Conservation (phyloP, 345 rosid genomes). For the Eutrema japonicum region DNA sequence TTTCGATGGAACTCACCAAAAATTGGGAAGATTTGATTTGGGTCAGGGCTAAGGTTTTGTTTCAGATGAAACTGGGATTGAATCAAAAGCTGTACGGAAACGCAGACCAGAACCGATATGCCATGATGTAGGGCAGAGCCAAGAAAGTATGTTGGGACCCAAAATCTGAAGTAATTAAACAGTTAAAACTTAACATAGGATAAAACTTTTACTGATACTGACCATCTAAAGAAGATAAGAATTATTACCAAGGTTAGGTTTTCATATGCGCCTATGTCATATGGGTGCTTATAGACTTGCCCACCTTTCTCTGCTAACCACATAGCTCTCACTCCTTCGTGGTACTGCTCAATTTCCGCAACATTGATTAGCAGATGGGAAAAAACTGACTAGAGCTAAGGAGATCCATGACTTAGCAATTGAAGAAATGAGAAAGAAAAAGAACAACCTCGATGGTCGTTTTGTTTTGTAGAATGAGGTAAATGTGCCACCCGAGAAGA, state of each 20-base stretch:
- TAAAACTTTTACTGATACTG: neutral
- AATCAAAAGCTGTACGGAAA: conserved; percentile 68
- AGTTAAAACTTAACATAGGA: conserved; percentile 9
- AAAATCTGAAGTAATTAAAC: conserved; percentile 58
- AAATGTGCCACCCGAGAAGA: conserved; percentile 90
- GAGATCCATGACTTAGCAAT: conserved; percentile 12
- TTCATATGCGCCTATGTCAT: conserved; percentile 70
- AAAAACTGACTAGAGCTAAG: neutral
- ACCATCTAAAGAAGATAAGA: conserved; percentile 7
- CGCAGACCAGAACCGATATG: conserved; percentile 79
- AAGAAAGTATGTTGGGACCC: conserved; percentile 73
- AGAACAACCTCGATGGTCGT: conserved; percentile 82
- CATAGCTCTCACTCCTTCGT: conserved; percentile 94
- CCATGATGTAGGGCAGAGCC: conserved; percentile 72
- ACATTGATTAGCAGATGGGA: conserved; percentile 18
- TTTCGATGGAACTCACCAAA: conserved; percentile 16
- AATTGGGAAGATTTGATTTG: conserved; percentile 16
- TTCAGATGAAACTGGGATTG: conserved; percentile 37
- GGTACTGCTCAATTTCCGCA: conserved; percentile 57
- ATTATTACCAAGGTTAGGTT: conserved; percentile 67
- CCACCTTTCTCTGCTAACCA: conserved; percentile 97
- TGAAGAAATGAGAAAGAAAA: conserved; percentile 8
- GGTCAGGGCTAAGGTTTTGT: conserved; percentile 34
- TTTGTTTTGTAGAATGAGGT: conserved; percentile 81
- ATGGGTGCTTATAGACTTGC: conserved; percentile 79